Evolutionary conservation across 140 eudicot genomes (phyloP).

Genomic region (Stevia rebaudiana): DNA sequence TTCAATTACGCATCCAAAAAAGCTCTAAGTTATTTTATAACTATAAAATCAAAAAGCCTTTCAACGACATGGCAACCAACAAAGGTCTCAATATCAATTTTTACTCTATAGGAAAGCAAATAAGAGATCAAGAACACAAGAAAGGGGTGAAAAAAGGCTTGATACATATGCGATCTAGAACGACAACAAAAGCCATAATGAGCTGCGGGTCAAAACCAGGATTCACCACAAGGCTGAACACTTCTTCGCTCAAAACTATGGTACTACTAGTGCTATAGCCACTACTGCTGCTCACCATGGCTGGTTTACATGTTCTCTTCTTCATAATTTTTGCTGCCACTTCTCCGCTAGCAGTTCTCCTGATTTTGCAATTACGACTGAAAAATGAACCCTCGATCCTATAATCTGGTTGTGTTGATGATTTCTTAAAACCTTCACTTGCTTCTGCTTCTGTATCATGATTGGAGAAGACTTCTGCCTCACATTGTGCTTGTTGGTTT

Average conservation of each 20-base stretch:
- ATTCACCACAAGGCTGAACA: constrained; percentile 30
- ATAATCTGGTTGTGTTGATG: constrained; percentile 13
- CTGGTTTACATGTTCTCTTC: constrained; percentile 17
- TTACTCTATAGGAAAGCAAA: neutral
- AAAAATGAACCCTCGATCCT: constrained; percentile 34
- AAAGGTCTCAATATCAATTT: neutral
- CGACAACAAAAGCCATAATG: constrained; percentile 38
- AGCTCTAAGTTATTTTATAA: no score
- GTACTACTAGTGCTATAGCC: constrained; percentile 14
- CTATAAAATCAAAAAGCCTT: neutral
- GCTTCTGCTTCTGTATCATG: neutral
- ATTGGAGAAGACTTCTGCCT: constrained; percentile 30
- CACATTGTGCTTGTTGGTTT: constrained; percentile 21
- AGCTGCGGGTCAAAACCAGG: constrained; percentile 34
- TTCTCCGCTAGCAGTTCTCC: constrained; percentile 13
- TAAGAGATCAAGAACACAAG: constrained; percentile 22
- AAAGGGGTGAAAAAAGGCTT: constrained; percentile 30
- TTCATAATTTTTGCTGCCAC: constrained; percentile 34
- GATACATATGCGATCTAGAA: constrained; percentile 40
- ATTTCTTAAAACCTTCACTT: no score
- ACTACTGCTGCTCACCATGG: neutral
- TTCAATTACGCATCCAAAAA: no score
- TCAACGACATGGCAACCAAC: neutral
- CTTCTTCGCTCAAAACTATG: constrained; percentile 32
- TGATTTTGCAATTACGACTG: constrained; percentile 40